These are phyloP conservation scores for Acacia pycnantha DNA, from an alignment of 331 rosid genomes.

Conservation along the genomic window DNA sequence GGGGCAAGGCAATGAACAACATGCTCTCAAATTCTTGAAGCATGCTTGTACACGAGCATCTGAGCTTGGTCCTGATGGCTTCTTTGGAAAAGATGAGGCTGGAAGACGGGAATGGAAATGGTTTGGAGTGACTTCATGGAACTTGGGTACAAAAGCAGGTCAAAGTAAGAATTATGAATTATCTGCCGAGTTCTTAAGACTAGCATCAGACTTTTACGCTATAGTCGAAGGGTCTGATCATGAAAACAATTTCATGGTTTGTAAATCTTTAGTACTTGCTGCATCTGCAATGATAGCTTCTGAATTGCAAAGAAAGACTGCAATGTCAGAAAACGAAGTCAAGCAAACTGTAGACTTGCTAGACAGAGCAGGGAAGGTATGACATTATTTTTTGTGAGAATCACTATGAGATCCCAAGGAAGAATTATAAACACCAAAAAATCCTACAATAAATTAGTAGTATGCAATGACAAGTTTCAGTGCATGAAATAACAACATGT, in stretches of 20 bases:
- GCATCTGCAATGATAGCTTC: conserved; percentile 73
- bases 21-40: conserved; percentile 61
- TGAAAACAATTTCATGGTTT: conserved; percentile 53
- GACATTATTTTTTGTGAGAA: background rate
- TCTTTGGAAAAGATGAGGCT: conserved; percentile 84
- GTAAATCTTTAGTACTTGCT: conserved; percentile 67
- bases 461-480: too few relatives aligned
- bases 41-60: conserved; percentile 57
- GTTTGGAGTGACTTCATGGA: conserved; percentile 92
- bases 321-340: conserved; percentile 68
- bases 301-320: conserved; percentile 58
- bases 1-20: conserved; percentile 64
- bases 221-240: conserved; percentile 50
- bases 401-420: too few relatives aligned
- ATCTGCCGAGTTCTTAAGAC: conserved; percentile 65
- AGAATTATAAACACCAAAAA: too few relatives aligned
- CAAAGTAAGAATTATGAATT: conserved; percentile 60
- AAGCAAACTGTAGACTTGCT: conserved; percentile 64
- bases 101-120: conserved; percentile 88
- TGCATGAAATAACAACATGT: too few relatives aligned
- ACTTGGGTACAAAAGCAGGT: conserved; percentile 73
- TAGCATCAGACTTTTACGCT: conserved; percentile 71
- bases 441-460: too few relatives aligned
- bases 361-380: conserved; percentile 89
- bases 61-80: conserved; percentile 63